Evolutionary conservation across 768 basidiomycete species (phyloP).

Genomic region (Agrocybe chaxingu): DNA sequence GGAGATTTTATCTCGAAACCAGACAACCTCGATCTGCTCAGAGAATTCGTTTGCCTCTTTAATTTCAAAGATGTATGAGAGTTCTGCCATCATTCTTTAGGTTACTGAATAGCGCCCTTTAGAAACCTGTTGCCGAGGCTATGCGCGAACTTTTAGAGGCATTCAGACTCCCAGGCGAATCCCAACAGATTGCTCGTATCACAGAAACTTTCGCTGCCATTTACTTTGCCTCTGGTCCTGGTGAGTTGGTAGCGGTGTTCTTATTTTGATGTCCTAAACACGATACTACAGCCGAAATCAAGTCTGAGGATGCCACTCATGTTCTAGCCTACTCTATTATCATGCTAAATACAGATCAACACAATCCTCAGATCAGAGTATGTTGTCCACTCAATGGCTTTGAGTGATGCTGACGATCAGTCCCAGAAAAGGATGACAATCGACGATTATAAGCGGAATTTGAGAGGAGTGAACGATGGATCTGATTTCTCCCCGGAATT

Average conservation of each 20-base stretch:
- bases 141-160: slow-evolving; percentile 92
- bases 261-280: not conserved
- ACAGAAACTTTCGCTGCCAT: slow-evolving; percentile 92
- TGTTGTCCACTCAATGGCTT: slow-evolving; percentile 19
- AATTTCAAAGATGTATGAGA: slow-evolving; percentile 80
- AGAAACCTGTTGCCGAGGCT: slow-evolving; percentile 96
- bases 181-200: slow-evolving; percentile 91
- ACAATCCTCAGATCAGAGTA: slow-evolving; percentile 90
- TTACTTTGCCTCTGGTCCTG: slow-evolving; percentile 83
- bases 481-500: slow-evolving; percentile 83
- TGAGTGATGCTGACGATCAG: slow-evolving; percentile 2
- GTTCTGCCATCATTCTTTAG: not conserved
- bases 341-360: slow-evolving; percentile 96
- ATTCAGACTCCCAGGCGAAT: slow-evolving; percentile 92
- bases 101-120: slow-evolving; percentile 2
- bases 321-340: slow-evolving; percentile 95
- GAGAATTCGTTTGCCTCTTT: slow-evolving; percentile 83
- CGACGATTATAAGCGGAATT: slow-evolving; percentile 89
- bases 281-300: slow-evolving; percentile 70
- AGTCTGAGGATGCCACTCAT: slow-evolving; percentile 89
- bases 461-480: slow-evolving; percentile 89
- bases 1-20: slow-evolving; percentile 92
- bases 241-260: slow-evolving; percentile 35
- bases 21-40: slow-evolving; percentile 81
- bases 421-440: slow-evolving; percentile 95